phyloP scores from a whole-genome alignment of 352 stramenopile genomes.

The Globisporangium emineosum region DNA sequence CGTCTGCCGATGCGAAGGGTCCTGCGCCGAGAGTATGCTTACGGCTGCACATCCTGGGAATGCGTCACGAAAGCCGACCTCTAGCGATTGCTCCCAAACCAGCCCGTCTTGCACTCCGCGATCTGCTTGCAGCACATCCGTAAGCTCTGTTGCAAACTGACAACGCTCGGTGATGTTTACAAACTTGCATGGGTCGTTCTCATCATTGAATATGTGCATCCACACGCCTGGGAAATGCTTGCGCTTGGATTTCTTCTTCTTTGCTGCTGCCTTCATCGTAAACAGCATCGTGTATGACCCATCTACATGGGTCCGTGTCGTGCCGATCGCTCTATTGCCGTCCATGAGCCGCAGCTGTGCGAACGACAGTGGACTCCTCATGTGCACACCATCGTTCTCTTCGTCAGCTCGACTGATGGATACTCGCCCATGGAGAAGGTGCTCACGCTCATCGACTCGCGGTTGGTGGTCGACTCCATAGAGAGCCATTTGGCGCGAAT shows the following conservation, averaged over 20 bases:
- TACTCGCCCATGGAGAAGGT: slow-evolving; percentile 10
- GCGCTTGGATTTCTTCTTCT: background rate
- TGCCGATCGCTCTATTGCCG: background rate
- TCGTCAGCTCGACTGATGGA: background rate
- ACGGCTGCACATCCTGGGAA: background rate
- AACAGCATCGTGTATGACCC: slow-evolving; percentile 13
- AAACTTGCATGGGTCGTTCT: slow-evolving; percentile 1
- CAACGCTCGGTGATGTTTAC: slow-evolving; percentile 11
- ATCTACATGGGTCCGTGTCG: slow-evolving; percentile 6
- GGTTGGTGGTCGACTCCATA: background rate
- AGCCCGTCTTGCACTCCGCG: background rate
- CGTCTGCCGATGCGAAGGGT: no score
- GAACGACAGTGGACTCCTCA: background rate
- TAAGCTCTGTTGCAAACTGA: background rate
- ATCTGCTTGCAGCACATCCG: background rate
- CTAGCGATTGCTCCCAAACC: slow-evolving; percentile 12
- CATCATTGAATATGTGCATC: background rate
- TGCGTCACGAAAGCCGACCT: background rate
- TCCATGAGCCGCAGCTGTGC: slow-evolving; percentile 4
- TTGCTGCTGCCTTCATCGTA: background rate
- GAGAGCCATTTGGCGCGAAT: background rate
- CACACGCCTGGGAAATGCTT: background rate
- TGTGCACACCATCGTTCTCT: background rate
- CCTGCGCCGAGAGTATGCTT: background rate
- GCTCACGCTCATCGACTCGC: slow-evolving; percentile 5